Evolutionary conservation across 768 basidiomycete genomes (phyloP), one percentile per base, ranked within the genome.

Genomic region (Phylloporus sp.): DNA sequence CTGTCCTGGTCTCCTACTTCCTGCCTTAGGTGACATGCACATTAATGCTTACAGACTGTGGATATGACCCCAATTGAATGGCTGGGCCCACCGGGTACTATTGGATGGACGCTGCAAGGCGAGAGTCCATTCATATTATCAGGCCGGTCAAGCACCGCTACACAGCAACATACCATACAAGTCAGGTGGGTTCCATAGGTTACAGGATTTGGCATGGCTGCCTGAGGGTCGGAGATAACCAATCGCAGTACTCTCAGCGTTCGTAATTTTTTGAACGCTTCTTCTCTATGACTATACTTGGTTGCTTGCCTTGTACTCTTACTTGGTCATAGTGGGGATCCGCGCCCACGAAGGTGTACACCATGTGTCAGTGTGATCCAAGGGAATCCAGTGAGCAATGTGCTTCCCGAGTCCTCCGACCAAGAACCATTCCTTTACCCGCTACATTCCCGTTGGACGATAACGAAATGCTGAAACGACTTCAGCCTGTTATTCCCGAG

Each of bases 331-430:
- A 23, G 24, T 28, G 32, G 23, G 38, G 50, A 53, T 53, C 51
- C 7, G 28, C 59, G 51, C 49, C 23, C 22, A 53, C 55, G 50
- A 42, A 49, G 16, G 41, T 47, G 47, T 15, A 45, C 18, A 31
- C 7, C 53, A 38, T 51, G 18, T 50, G 32, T 45, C n/a, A n/a
- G n/a, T 36, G 6, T 20, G 29, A 23, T 35, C 16, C n/a, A 16
- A 16, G 43, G 8, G 28, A 23, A 39, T 27, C 40, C 24, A 20
- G 29, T 34, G 22, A 24, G 22, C 16, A 16, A 18, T 36, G 22
- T 3, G 9, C 20, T n/a, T 6, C 24, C 20, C 23, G 6, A 28
- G 6, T 45, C 41, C 29, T n/a, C n/a, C 13, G 20, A 18, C 13
- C 16, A 23, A 20, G 22, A 42, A 7, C 16, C 13, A 22, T 24